Percentiles rank a stretch among this genome's conserved stretches.
phyloP scores from a whole-genome alignment of 371 early-diverging fungal species.

The Mortierella sp. region DNA sequence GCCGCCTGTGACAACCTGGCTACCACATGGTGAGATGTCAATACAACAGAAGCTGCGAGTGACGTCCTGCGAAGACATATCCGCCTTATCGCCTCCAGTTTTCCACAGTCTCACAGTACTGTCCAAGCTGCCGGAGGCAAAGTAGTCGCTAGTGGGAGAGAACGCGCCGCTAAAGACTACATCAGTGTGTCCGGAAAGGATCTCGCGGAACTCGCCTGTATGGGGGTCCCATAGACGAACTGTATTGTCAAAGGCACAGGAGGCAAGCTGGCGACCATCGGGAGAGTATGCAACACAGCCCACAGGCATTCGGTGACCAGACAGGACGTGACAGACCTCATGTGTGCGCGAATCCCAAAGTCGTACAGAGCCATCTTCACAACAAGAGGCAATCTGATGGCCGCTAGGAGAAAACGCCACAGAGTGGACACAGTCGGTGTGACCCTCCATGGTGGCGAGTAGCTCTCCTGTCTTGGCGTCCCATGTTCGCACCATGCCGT shows the following conservation, averaged over 20 bases:
- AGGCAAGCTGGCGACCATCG: neutral
- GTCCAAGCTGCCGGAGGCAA: conserved; percentile 7
- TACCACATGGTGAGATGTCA: too few relatives aligned
- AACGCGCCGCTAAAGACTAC: neutral
- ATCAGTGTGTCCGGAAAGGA: too few relatives aligned
- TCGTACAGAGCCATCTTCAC: neutral
- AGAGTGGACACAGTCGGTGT: neutral
- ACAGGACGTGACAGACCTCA: neutral
- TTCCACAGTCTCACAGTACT: conserved; percentile 18
- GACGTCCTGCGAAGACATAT: too few relatives aligned
- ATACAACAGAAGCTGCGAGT: too few relatives aligned
- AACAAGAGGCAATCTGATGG: conserved; percentile 9
- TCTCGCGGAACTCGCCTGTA: too few relatives aligned
- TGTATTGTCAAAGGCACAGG: neutral
- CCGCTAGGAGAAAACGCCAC: conserved; percentile 17
- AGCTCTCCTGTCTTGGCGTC: neutral
- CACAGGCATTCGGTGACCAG: neutral
- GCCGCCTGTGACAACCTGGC: too few relatives aligned
- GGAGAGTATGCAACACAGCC: neutral
- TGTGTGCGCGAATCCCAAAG: conserved; percentile 6
- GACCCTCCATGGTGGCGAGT: neutral
- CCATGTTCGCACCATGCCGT: conserved; percentile 12
- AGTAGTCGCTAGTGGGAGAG: neutral
- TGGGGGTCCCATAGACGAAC: too few relatives aligned
- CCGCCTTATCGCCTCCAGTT: too few relatives aligned